These are phyloP conservation scores for Myxozyma neglecta DNA, from an alignment of 805 yeast genomes.

Conservation along the genomic window DNA sequence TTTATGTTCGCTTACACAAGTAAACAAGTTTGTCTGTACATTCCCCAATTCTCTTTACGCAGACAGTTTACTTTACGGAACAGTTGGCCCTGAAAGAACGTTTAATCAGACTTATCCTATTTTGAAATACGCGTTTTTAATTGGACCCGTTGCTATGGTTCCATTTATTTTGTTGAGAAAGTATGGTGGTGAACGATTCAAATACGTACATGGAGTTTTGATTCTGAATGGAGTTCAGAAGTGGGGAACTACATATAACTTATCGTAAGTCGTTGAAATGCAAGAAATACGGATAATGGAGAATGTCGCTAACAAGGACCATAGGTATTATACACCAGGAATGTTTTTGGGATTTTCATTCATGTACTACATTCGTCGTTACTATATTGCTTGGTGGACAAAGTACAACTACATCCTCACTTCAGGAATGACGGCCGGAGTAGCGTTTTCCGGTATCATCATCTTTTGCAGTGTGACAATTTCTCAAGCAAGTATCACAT, in stretches of 20 bases:
- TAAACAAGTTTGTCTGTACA: conserved; percentile 51
- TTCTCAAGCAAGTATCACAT: conserved; percentile 44
- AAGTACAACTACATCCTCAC: conserved; percentile 68
- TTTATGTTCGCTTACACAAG: conserved; percentile 48
- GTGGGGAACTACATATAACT: conserved; percentile 16
- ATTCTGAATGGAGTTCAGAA: conserved; percentile 11
- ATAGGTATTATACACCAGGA: conserved; percentile 15
- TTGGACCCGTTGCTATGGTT: conserved; percentile 24
- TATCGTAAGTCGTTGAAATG: not conserved
- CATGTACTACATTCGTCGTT: conserved; percentile 56
- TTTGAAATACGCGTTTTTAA: conserved; percentile 28
- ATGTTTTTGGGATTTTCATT: conserved; percentile 49
- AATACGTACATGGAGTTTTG: conserved; percentile 13
- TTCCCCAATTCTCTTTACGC: conserved; percentile 50
- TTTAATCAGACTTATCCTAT: conserved; percentile 45
- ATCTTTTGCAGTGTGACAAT: conserved; percentile 54
- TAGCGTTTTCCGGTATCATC: conserved; percentile 60
- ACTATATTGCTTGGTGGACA: conserved; percentile 69
- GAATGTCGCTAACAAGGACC: not conserved
- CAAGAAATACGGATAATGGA: not conserved
- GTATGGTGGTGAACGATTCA: not conserved
- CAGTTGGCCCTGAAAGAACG: conserved; percentile 61
- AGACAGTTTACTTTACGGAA: conserved; percentile 64
- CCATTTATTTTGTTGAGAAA: conserved; percentile 18
- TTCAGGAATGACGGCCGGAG: conserved; percentile 66